Percentiles rank a stretch among this genome's conserved stretches.
Conservation (phyloP, 805 yeast species). For the Ogataea philodendri region DNA sequence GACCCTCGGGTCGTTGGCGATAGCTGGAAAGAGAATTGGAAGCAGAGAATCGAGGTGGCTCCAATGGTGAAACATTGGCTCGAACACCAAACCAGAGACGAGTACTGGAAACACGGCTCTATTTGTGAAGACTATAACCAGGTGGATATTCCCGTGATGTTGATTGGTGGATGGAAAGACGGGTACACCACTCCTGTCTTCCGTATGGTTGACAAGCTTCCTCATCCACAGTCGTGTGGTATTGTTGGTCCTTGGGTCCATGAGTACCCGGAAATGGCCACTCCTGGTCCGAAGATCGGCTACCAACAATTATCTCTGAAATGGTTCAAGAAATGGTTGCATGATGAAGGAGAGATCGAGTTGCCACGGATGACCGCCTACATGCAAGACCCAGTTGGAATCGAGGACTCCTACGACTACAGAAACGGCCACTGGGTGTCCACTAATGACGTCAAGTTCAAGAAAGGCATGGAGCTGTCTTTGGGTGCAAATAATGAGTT, state of each 20-base stretch:
- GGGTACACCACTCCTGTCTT: slow-evolving; percentile 46
- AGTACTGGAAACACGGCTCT: slow-evolving; percentile 48
- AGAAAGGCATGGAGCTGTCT: slow-evolving; percentile 18
- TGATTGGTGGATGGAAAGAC: slow-evolving; percentile 49
- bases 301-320: slow-evolving; percentile 40
- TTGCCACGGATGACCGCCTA: slow-evolving; percentile 41
- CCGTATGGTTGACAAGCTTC: slow-evolving; percentile 41
- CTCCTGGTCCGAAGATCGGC: slow-evolving; percentile 44
- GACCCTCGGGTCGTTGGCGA: slow-evolving; percentile 42
- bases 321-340: slow-evolving; percentile 42
- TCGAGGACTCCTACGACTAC: slow-evolving; percentile 36
- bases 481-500: slow-evolving; percentile 16
- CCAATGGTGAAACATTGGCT: slow-evolving; percentile 45
- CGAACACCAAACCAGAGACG: slow-evolving; percentile 44
- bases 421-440: slow-evolving; percentile 44
- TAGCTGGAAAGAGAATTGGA: slow-evolving; percentile 42
- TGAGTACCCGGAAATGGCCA: slow-evolving; percentile 48
- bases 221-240: slow-evolving; percentile 38
- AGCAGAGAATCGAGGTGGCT: slow-evolving; percentile 35
- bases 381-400: slow-evolving; percentile 42
- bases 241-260: slow-evolving; percentile 50
- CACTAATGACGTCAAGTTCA: slow-evolving; percentile 16
- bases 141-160: slow-evolving; percentile 43
- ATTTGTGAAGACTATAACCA: slow-evolving; percentile 40
- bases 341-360: slow-evolving; percentile 23